Evolutionary conservation across 371 early-diverging fungal species (phyloP).

Genomic region (Choanephora cucurbitarum): DNA sequence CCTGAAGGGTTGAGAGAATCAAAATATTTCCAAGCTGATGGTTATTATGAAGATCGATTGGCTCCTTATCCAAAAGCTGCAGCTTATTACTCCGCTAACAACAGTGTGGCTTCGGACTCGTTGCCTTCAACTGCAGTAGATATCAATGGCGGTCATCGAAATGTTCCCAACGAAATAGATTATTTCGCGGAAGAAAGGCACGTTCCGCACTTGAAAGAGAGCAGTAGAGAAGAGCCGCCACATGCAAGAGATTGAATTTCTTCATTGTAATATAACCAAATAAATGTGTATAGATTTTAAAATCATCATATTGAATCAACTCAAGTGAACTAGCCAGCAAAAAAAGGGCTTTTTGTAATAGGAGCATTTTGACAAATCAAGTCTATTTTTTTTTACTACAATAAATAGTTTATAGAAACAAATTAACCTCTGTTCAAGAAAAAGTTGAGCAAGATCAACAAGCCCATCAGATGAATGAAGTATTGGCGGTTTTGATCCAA

Average conservation of each 20-base stretch:
- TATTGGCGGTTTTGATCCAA: background rate
- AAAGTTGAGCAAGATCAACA: background rate
- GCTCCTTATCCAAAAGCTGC: conserved; percentile 10
- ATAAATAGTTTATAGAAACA: no score
- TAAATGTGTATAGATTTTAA: background rate
- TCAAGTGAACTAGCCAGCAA: no score
- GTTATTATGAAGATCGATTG: conserved; percentile 40
- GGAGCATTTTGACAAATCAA: no score
- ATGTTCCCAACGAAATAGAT: conserved; percentile 21
- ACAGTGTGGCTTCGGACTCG: conserved; percentile 18
- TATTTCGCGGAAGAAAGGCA: conserved; percentile 15
- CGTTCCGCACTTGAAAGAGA: conserved; percentile 24
- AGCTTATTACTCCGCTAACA: conserved; percentile 10
- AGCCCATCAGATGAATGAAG: background rate
- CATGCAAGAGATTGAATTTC: conserved; percentile 11
- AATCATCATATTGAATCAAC: no score
- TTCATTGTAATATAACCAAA: background rate
- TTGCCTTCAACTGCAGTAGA: conserved; percentile 14
- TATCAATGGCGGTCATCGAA: conserved; percentile 1
- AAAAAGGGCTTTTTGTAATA: no score
- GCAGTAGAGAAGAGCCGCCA: conserved; percentile 8
- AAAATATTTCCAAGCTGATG: conserved; percentile 3
- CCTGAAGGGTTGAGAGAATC: conserved; percentile 14
- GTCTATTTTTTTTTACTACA: no score
- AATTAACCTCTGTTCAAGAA: background rate